A percentile compares a stretch with the other conserved stretches of the same genome.
Evolutionary conservation across 345 rosid species (phyloP).

Genomic region (Anastatica hierochuntica): DNA sequence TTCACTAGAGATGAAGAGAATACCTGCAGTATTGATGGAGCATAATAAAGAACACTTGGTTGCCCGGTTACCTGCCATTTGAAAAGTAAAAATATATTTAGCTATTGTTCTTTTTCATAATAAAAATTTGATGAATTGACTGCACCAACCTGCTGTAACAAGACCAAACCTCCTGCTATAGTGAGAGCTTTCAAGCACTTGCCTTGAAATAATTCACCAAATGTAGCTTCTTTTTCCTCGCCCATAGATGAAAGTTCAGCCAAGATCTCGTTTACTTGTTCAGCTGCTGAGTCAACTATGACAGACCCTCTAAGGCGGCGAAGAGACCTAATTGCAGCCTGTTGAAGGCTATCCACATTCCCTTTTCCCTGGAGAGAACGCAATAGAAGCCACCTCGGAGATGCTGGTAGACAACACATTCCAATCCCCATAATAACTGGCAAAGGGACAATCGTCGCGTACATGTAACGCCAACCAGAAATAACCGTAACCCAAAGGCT

Average conservation of each 20-base stretch:
- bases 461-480: conserved; percentile 98
- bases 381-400: conserved; percentile 92
- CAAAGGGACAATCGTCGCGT: conserved; percentile 65
- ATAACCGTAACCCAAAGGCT: conserved; percentile 64
- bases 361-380: conserved; percentile 76
- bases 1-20: neutral
- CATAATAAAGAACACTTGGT: conserved; percentile 97
- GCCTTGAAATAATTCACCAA: conserved; percentile 63
- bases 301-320: conserved; percentile 67
- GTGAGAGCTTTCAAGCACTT: conserved; percentile 85
- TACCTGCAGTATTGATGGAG: conserved; percentile 86
- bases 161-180: conserved; percentile 81
- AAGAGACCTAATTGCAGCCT: conserved; percentile 53
- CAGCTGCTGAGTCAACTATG: conserved; percentile 56
- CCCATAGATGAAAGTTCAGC: conserved; percentile 54
- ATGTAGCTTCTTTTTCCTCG: conserved; percentile 55
- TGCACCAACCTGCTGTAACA: conserved; percentile 85
- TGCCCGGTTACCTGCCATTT: conserved; percentile 83
- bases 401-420: conserved; percentile 89
- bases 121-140: neutral
- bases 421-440: conserved; percentile 89
- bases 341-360: conserved; percentile 47
- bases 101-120: neutral
- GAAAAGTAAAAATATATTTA: neutral
- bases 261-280: conserved; percentile 67